Evolutionary conservation across 2,329 filamentous ascomycete species (phyloP), one percentile per base, ranked within the genome.

Genomic region (Hymenoscyphus salicellus): DNA sequence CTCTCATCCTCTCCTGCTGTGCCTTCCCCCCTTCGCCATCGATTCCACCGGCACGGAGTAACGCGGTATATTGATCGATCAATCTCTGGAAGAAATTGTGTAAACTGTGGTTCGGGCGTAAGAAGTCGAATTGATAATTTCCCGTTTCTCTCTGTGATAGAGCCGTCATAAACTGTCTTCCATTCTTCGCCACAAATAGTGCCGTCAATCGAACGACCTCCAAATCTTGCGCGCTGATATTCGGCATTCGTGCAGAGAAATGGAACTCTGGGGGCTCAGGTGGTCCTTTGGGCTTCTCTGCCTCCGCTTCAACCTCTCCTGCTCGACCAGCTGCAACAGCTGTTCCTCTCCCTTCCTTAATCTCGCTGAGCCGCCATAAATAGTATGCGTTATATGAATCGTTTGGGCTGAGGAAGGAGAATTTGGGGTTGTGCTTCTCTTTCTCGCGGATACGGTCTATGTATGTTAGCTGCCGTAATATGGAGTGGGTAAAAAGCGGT

Each of bases 161-260:
- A 62, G 89, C 86, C 26, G 93, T 97, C 86, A 97, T 92, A 79
- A 95, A 99, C 66, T 90, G 88, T 66, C 93, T 89, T 16, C 95
- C 95, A 73, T 96, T 94, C 78, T 94, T 93, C 61, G 95, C 95
- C 59, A 94, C 92, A 78, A 95, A 97, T 30, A 96, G 82, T 23
- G 95, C 95, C 41, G 94, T 97, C 74, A 97, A 79, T 63, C 85
- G 83, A 63, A 90, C 82, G 59, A 89, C 82, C 71, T 89, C 86
- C 68, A 98, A 80, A 82, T 99, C 95, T 78, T 96, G 91, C 69
- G 96, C 92, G 78, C 90, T 97, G 79, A 99, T 97, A 71, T 93
- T 94, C 64, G 95, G 95, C 92, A 98, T 97, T 76, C 93, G 90
- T 71, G 95, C 93, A 63, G 92, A 97, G 80, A 97, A 99, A 71